Evolutionary conservation across 148 eudicot genomes (phyloP), one percentile per base, ranked within the genome.

Genomic region (Silene conica): DNA sequence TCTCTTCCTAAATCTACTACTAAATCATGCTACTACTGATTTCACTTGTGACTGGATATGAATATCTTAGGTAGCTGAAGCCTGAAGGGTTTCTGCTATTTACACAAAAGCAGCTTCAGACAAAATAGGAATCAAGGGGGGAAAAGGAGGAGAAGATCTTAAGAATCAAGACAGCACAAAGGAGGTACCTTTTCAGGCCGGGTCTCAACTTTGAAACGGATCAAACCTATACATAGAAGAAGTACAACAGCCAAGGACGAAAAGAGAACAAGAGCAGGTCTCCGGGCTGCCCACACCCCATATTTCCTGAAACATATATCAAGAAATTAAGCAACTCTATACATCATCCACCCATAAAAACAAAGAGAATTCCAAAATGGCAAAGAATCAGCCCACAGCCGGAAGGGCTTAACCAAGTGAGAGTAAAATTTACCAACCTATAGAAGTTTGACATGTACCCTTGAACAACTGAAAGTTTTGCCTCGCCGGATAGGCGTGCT

Each of bases 121-220:
- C 26, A 20, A 70, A 68, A 15, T 65, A 23, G 43, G 5, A 46
- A 52, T 57, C 5, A 34, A 11, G 19, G 48, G 16, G n/a, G 15
- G 31, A 74, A 58, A 57, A 26, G 25, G 23, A 74, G 73, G 71
- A 61, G 38, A 19, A 58, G 28, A 55, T 15, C 63, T 14, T 31
- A 66, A 15, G 45, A 52, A 64, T 21, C 15, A 73, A 69, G 72
- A 67, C 58, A 72, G 68, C 41, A 71, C 15, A 56, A 57, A 50
- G 76, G 76, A 3, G 63, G 65, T 89, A 95, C 99, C 99, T 96
- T 96, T 81, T 90, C 97, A 69, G 99, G 99, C 69, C 90, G 86
- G 74, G 99, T 96, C 87, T 96, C 99, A 25, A 96, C 97, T 85
- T 84, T 78, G 70, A 96, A 89, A 46, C 90, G 99, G 61, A 92